These are phyloP conservation scores for Geosmithia putterillii DNA, from an alignment of 2,329 filamentous ascomycete species.

Conservation along the genomic window DNA sequence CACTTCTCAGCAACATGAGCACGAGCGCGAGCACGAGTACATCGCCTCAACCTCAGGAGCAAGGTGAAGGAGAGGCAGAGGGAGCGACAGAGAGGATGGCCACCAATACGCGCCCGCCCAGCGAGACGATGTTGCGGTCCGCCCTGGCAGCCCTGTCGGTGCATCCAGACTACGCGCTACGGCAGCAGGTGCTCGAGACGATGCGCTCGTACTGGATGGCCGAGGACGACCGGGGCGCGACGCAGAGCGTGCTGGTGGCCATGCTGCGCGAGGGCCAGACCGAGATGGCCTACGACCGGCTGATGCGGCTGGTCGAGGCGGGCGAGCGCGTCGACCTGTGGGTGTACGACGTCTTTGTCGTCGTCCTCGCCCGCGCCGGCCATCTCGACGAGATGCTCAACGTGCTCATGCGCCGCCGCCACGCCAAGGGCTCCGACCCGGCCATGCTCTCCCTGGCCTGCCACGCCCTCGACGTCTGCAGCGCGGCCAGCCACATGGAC, in stretches of 20 bases:
- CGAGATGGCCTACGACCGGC: conserved; percentile 62
- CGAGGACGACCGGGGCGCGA: conserved; percentile 39
- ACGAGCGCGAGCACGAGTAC: no score
- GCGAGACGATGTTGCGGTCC: conserved; percentile 57
- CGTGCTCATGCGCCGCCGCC: conserved; percentile 47
- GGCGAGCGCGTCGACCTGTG: conserved; percentile 48
- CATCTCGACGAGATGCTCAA: conserved; percentile 69
- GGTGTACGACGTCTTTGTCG: conserved; percentile 69
- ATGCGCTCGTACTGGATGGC: conserved; percentile 60
- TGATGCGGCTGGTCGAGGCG: conserved; percentile 53
- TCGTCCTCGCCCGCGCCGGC: conserved; percentile 55
- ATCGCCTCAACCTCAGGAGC: no score
- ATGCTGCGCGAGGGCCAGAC: conserved; percentile 71
- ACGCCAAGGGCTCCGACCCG: conserved; percentile 18
- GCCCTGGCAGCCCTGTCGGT: conserved; percentile 62
- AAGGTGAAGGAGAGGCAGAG: no score
- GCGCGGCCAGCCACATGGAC: conserved; percentile 47
- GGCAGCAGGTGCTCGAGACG: conserved; percentile 56
- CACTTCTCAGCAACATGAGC: conserved; percentile 61
- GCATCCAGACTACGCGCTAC: conserved; percentile 74
- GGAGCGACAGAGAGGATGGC: no score
- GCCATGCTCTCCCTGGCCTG: conserved; percentile 47
- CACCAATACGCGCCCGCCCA: conserved; percentile 44
- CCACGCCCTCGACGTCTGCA: conserved; percentile 65
- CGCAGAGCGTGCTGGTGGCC: conserved; percentile 56